A percentile compares a stretch with the other conserved stretches of the same genome.
Conservation (phyloP, 2,329 filamentous ascomycete species). For the Beauveria medogensis region DNA sequence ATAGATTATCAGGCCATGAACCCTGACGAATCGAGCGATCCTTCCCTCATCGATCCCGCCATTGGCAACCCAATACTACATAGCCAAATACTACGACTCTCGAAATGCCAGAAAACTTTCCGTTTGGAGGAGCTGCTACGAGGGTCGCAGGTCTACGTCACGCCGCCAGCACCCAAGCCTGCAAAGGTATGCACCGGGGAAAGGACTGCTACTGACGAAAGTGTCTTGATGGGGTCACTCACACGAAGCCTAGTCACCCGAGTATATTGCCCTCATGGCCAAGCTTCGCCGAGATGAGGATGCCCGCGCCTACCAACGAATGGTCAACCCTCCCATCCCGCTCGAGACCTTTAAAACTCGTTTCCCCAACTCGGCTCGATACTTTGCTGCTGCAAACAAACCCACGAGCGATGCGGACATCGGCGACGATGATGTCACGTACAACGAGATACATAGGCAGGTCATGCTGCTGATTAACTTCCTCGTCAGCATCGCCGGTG, state of each 20-base stretch:
- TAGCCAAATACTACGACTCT: slow-evolving; percentile 56
- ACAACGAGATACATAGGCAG: slow-evolving; percentile 70
- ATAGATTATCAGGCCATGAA: slow-evolving; percentile 14
- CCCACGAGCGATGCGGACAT: slow-evolving; percentile 37
- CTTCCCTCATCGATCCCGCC: slow-evolving; percentile 39
- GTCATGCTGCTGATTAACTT: slow-evolving; percentile 84
- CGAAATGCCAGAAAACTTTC: slow-evolving; percentile 39
- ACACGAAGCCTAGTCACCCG: slow-evolving; percentile 48
- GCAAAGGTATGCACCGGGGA: slow-evolving; percentile 21
- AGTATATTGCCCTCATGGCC: slow-evolving; percentile 84
- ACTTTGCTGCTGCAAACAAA: slow-evolving; percentile 47
- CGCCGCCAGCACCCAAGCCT: slow-evolving; percentile 73
- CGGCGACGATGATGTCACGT: slow-evolving; percentile 57
- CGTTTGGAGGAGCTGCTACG: slow-evolving; percentile 63
- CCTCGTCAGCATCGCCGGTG: slow-evolving; percentile 74
- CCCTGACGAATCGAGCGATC: slow-evolving; percentile 28
- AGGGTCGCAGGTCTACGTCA: slow-evolving; percentile 63
- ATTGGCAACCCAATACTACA: slow-evolving; percentile 66
- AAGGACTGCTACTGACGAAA: slow-evolving; percentile 35
- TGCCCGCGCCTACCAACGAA: slow-evolving; percentile 69
- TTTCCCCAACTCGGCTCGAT: slow-evolving; percentile 47
- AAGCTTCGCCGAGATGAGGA: slow-evolving; percentile 78
- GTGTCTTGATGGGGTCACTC: slow-evolving; percentile 38
- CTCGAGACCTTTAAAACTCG: slow-evolving; percentile 52
- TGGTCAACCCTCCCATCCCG: slow-evolving; percentile 55